phyloP scores from a whole-genome alignment of 768 basidiomycete species.

The Boletus barrowsii region DNA sequence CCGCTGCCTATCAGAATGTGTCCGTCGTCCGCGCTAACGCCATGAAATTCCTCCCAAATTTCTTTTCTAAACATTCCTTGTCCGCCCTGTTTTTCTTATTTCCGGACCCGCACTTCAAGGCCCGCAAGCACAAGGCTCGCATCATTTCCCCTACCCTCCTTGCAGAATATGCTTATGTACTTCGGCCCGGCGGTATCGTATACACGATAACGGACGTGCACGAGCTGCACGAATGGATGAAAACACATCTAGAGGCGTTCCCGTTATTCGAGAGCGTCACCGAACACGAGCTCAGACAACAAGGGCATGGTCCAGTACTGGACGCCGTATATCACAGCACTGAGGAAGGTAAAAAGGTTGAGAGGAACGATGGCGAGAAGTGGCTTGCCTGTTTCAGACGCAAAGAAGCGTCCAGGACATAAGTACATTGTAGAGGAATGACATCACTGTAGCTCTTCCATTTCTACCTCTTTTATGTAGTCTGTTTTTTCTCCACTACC shows the following conservation, averaged over 20 bases:
- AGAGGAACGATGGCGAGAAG: slow-evolving; percentile 86
- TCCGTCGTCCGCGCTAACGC: slow-evolving; percentile 94
- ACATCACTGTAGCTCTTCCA: slow-evolving; percentile 36
- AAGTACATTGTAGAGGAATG: slow-evolving; percentile 1
- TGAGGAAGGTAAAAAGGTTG: slow-evolving; percentile 97
- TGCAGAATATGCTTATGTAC: slow-evolving; percentile 94
- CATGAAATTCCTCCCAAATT: slow-evolving; percentile 98
- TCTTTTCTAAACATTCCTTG: slow-evolving; percentile 86
- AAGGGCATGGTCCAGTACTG: slow-evolving; percentile 74
- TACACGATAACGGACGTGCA: slow-evolving; percentile 98
- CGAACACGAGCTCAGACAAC: slow-evolving; percentile 68
- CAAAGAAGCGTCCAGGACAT: slow-evolving; percentile 31
- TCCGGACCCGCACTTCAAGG: slow-evolving; percentile 98
- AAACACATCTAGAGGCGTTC: slow-evolving; percentile 78
- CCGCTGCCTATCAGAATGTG: slow-evolving; percentile 75
- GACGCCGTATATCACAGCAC: slow-evolving; percentile 82
- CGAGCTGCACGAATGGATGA: slow-evolving; percentile 96
- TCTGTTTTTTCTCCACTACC: slow-evolving; percentile 41
- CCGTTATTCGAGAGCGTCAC: slow-evolving; percentile 82
- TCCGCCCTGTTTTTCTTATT: slow-evolving; percentile 96
- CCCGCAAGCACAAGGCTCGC: slow-evolving; percentile 96
- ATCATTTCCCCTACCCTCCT: slow-evolving; percentile 97
- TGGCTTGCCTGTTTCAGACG: slow-evolving; percentile 90
- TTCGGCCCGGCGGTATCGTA: slow-evolving; percentile 89
- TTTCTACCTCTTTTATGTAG: slow-evolving; percentile 33